Evolutionary conservation across 2,329 filamentous ascomycete genomes (phyloP), one percentile per base, ranked within the genome.

Genomic region (Fusarium longipes): DNA sequence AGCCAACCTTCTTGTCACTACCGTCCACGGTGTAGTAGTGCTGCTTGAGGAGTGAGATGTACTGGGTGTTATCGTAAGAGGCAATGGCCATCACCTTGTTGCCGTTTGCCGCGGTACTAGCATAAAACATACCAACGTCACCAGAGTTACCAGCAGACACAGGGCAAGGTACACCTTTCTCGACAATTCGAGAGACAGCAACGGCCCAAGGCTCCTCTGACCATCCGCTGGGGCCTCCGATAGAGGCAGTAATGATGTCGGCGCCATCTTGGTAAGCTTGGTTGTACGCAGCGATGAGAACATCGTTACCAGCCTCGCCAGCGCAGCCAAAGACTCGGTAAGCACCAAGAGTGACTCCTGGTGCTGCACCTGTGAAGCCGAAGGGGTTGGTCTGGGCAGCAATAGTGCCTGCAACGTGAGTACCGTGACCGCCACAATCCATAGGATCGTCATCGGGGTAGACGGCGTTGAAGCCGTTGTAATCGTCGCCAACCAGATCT

Each of bases 341-440:
- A 50, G 82, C 81, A 40, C 85, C 85, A 3, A 90, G 78, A 1
- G 79, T 84, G 2, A 86, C 87, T 49, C 81, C 84, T 1, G 85
- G 83, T 2, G 86, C 87, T 17, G 82, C 85, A 20, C 87, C 87
- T 17, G 83, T 84, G 68, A 88, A 85, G n/a, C 83, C 82, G n/a
- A 82, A 82, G 2, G 78, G 74, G 70, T 87, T 81, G 33, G 76
- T 72, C 73, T 88, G 84, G 2, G 87, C 87, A 5, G 86, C 87
- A 43, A 90, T 83, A 62, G 86, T 89, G 40, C 88, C 88, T 6
- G 87, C 82, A 24, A 89, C 86, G 74, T 88, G 86, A 2, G 85
- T 87, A 27, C 88, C 87, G 73, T 90, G 87, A 3, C 87, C 87
- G 8, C 70, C 76, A 68, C 85, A 87, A 61, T 84, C 84, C 70